Evolutionary conservation across 768 basidiomycete genomes (phyloP).

Genomic region (Lactarius hengduanensis): DNA sequence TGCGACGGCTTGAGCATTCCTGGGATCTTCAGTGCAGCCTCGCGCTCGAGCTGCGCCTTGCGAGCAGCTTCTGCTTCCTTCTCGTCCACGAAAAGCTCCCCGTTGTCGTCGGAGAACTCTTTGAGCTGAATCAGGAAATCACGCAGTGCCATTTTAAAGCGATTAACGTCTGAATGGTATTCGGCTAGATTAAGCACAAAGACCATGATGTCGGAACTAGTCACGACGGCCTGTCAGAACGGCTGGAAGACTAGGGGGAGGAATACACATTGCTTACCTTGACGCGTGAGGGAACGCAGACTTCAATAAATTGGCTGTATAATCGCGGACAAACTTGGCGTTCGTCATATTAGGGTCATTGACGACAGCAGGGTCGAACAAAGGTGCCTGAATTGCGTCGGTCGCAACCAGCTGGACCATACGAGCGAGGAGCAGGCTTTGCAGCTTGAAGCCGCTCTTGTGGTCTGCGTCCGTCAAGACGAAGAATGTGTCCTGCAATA

Average conservation of each 20-base stretch:
- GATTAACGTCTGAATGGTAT: constrained; percentile 74
- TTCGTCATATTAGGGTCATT: constrained; percentile 74
- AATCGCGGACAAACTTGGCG: constrained; percentile 75
- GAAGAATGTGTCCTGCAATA: constrained; percentile 95
- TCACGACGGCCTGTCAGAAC: constrained; percentile 15
- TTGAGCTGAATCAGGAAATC: constrained; percentile 98
- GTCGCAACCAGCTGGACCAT: constrained; percentile 91
- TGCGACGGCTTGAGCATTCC: constrained; percentile 97
- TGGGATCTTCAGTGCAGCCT: constrained; percentile 91
- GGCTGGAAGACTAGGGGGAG: constrained; percentile 2
- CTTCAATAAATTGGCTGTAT: constrained; percentile 81
- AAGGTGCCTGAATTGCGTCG: constrained; percentile 72
- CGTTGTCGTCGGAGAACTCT: constrained; percentile 94
- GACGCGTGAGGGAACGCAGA: constrained; percentile 92
- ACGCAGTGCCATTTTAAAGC: constrained; percentile 91
- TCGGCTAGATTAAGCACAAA: constrained; percentile 69
- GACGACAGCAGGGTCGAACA: constrained; percentile 78
- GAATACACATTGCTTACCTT: constrained; percentile 50
- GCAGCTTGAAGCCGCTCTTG: constrained; percentile 97
- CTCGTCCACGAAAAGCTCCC: constrained; percentile 91
- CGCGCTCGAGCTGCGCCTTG: constrained; percentile 80
- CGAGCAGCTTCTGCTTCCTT: constrained; percentile 82
- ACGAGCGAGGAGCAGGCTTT: constrained; percentile 86
- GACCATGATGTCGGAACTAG: constrained; percentile 66
- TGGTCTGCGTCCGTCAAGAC: constrained; percentile 97